Conservation (phyloP, 371 early-diverging fungal species). For the Mortierella polycephala region DNA sequence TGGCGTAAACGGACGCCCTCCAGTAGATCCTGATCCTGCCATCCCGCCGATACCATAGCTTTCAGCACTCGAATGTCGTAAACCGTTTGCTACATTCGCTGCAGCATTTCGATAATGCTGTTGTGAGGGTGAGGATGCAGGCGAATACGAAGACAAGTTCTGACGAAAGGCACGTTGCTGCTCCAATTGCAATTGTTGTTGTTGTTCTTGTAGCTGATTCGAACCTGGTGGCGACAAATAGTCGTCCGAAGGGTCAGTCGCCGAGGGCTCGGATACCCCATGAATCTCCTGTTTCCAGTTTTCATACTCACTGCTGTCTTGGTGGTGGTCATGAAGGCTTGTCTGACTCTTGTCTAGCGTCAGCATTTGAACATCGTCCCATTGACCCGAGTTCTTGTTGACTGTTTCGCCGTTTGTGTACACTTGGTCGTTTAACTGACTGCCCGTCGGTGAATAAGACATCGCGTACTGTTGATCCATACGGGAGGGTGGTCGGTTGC, state of each 20-base stretch:
- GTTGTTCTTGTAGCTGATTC: conserved; percentile 46
- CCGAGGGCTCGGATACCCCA: conserved; percentile 1
- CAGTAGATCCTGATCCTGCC: neutral
- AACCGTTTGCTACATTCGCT: conserved; percentile 12
- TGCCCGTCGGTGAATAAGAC: conserved; percentile 10
- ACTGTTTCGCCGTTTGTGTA: conserved; percentile 8
- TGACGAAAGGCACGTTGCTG: conserved; percentile 45
- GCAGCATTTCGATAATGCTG: conserved; percentile 31
- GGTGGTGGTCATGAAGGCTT: conserved; percentile 17
- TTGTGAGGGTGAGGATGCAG: conserved; percentile 30
- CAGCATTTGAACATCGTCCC: conserved; percentile 37
- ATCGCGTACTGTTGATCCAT: conserved; percentile 4
- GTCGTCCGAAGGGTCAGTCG: conserved; percentile 9
- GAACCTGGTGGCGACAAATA: conserved; percentile 18
- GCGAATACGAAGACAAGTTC: conserved; percentile 8
- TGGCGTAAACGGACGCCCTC: conserved; percentile 38
- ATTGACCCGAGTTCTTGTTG: conserved; percentile 16
- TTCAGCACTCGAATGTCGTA: conserved; percentile 19
- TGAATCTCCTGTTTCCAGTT: conserved; percentile 38
- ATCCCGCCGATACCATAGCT: conserved; percentile 10
- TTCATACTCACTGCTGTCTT: conserved; percentile 11
- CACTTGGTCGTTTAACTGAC: conserved; percentile 9
- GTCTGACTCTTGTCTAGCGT: conserved; percentile 13
- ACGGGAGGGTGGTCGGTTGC: neutral
- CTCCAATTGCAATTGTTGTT: conserved; percentile 46